phyloP scores from a whole-genome alignment of 129 eudicot genomes.

The Tagetes patula region DNA sequence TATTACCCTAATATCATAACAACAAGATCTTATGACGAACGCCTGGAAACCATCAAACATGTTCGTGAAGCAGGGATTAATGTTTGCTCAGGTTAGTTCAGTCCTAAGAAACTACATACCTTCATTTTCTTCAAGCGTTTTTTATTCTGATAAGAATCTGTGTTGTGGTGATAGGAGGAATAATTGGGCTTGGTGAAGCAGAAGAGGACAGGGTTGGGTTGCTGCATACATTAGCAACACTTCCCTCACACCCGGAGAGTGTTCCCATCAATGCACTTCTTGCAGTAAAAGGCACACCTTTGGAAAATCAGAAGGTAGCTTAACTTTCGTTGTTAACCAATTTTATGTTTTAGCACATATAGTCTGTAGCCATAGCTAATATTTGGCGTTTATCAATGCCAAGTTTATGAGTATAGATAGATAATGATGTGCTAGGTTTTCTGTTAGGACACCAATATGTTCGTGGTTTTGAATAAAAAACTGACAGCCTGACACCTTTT shows the following conservation, averaged over 20 bases:
- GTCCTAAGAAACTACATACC: neutral
- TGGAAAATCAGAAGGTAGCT: slow-evolving; percentile 89
- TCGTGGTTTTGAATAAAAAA: neutral
- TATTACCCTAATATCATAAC: slow-evolving; percentile 89
- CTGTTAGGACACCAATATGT: neutral
- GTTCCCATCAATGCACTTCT: slow-evolving; percentile 94
- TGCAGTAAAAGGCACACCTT: slow-evolving; percentile 98
- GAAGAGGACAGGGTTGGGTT: slow-evolving; percentile 93
- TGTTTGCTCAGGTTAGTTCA: slow-evolving; percentile 85
- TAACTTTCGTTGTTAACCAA: neutral
- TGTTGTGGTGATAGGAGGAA: slow-evolving; percentile 71
- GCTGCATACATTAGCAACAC: slow-evolving; percentile 92
- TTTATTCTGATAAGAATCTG: neutral
- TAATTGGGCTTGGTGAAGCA: slow-evolving; percentile 95
- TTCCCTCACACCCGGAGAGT: slow-evolving; percentile 97
- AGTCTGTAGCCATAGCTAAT: neutral
- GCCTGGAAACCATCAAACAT: slow-evolving; percentile 80
- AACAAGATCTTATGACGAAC: slow-evolving; percentile 89
- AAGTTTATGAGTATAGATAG: neutral
- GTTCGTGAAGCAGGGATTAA: slow-evolving; percentile 99
- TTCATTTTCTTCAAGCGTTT: slow-evolving; percentile 15
- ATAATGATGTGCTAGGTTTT: neutral
- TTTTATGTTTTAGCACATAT: neutral
- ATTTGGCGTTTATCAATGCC: neutral
- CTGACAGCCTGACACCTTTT: too few relatives aligned